These are phyloP conservation scores for Ceratocystis albifundus DNA, from an alignment of 2,329 filamentous ascomycete genomes.

Conservation along the genomic window DNA sequence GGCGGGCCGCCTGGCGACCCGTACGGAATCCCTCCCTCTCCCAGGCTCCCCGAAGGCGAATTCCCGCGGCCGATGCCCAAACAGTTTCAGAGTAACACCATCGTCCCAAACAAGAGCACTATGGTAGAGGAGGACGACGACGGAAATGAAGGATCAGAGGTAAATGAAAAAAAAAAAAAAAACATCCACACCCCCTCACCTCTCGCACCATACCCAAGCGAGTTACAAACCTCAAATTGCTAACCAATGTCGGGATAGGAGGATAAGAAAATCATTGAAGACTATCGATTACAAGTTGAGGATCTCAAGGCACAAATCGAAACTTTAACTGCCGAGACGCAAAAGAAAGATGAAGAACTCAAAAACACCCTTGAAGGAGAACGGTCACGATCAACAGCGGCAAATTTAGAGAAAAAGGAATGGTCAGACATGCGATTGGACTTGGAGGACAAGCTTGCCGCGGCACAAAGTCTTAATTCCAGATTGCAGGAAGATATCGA, in stretches of 20 bases:
- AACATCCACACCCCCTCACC: neutral
- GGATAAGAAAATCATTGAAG: slow-evolving; percentile 31
- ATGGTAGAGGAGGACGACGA: slow-evolving; percentile 95
- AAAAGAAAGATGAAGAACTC: slow-evolving; percentile 61
- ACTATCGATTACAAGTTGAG: slow-evolving; percentile 59
- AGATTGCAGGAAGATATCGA: slow-evolving; percentile 70
- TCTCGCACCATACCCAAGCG: too few species aligned
- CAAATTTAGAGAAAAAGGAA: slow-evolving; percentile 55
- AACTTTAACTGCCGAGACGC: slow-evolving; percentile 58
- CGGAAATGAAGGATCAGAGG: slow-evolving; percentile 34
- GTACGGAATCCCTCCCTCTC: slow-evolving; percentile 48
- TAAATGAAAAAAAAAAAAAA: slow-evolving; percentile 27
- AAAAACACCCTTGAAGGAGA: slow-evolving; percentile 48
- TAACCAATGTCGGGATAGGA: neutral
- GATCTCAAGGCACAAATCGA: slow-evolving; percentile 72
- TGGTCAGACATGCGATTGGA: slow-evolving; percentile 54
- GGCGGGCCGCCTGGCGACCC: slow-evolving; percentile 30
- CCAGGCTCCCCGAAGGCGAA: slow-evolving; percentile 43
- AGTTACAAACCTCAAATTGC: neutral
- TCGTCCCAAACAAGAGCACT: slow-evolving; percentile 93
- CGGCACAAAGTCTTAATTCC: slow-evolving; percentile 67
- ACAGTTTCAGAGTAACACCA: slow-evolving; percentile 88
- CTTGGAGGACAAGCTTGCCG: slow-evolving; percentile 61
- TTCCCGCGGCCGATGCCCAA: slow-evolving; percentile 71
- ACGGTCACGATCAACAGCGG: slow-evolving; percentile 40